Conservation (phyloP, 2,329 filamentous ascomycete species). For the Hirsutella thompsonii region DNA sequence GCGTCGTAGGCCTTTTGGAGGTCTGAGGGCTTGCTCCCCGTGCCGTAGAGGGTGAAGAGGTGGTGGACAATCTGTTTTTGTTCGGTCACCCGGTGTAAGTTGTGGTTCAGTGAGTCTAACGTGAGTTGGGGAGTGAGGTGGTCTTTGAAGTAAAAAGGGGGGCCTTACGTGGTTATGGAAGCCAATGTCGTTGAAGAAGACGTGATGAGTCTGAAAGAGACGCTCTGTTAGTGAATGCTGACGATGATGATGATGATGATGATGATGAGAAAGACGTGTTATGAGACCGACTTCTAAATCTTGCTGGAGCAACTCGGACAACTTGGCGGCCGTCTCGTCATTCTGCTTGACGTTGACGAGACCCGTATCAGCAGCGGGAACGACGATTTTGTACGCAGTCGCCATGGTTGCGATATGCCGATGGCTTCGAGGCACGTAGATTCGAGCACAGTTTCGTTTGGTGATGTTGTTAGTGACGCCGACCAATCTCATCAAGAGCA, state of each 20-base stretch:
- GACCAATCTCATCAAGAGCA: no score
- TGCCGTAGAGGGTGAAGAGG: conserved; percentile 62
- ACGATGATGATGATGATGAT: no score
- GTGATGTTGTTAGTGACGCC: no score
- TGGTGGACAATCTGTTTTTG: conserved; percentile 60
- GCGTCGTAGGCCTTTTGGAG: conserved; percentile 52
- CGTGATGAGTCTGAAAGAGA: conserved; percentile 42
- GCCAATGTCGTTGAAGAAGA: conserved; percentile 63
- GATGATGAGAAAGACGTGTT: not conserved
- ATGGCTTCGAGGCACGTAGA: not conserved
- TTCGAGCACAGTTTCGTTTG: no score
- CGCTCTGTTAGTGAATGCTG: no score
- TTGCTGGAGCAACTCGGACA: conserved; percentile 58
- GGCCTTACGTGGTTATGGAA: conserved; percentile 68
- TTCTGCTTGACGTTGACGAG: conserved; percentile 33
- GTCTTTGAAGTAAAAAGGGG: not conserved
- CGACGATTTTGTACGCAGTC: conserved; percentile 32
- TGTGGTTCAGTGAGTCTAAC: not conserved
- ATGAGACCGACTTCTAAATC: conserved; percentile 46
- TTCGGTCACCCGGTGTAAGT: no score
- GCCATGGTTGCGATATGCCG: conserved; percentile 21
- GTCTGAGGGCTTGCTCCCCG: conserved; percentile 48
- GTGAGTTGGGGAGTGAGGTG: not conserved
- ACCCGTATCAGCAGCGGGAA: conserved; percentile 36
- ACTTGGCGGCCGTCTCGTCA: conserved; percentile 46